phyloP scores from a whole-genome alignment of 1,284 basidiomycete genomes.

The Austropuccinia psidii region DNA sequence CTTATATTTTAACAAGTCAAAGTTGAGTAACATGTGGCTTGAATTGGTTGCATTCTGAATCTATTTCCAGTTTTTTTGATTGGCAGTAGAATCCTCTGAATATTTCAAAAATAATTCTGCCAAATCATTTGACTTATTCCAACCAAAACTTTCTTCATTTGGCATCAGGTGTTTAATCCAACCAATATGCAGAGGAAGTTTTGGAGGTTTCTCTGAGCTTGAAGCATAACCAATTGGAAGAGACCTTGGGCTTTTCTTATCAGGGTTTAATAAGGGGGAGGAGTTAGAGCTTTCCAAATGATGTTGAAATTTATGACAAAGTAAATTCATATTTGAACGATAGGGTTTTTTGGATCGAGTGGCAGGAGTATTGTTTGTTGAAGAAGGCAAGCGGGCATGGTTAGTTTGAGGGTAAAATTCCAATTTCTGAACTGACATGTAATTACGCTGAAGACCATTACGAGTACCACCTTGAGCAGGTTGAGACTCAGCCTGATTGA shows the following conservation, averaged over 20 bases:
- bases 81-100: neutral
- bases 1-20: too few relatives aligned
- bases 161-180: too few relatives aligned
- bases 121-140: too few relatives aligned
- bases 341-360: too few relatives aligned
- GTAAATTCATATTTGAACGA: constrained; percentile 24
- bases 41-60: neutral
- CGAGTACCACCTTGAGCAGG: neutral
- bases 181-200: constrained; percentile 16
- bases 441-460: constrained; percentile 36
- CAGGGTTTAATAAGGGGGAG: too few relatives aligned
- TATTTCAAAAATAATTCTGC: too few relatives aligned
- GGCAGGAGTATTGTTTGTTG: constrained; percentile 20
- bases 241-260: neutral
- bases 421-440: constrained; percentile 36
- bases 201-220: neutral
- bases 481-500: constrained; percentile 34
- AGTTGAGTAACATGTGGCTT: neutral
- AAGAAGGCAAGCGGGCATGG: constrained; percentile 10
- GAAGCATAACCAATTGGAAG: neutral
- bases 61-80: neutral
- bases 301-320: constrained; percentile 22
- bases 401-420: constrained; percentile 1
- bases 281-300: neutral
- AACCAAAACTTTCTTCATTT: too few relatives aligned